Evolutionary conservation across 2,329 filamentous ascomycete species (phyloP), one percentile per base, ranked within the genome.

Genomic region (Penicillium sp.): DNA sequence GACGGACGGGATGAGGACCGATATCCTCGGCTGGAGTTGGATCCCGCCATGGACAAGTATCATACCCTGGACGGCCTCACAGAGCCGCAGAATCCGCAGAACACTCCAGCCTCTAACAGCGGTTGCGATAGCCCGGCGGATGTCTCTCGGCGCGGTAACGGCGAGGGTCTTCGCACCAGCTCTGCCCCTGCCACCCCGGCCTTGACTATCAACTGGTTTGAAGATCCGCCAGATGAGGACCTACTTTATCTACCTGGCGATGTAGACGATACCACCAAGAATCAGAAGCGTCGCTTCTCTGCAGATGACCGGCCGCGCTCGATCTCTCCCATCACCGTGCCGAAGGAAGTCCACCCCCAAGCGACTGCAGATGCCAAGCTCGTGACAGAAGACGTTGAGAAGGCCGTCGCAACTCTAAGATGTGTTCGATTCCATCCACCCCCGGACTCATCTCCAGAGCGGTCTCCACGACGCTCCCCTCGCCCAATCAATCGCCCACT

Each of bases 1-100:
- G 15, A 42, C 12, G 40, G 45, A 29, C 29, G 24, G 33, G 41
- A 33, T 29, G 32, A 49, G 13, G 20, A 35, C 13, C 44, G 18
- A 37, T 52, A 47, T 33, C 51, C 57, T 43, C 56, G 53, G 42
- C 48, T 59, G 3, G 59, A 60, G 35, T 42, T 59, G 15, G 54
- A 61, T 45, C 54, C 46, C 28, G 42, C 45, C n/a, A 28, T 56
- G 44, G 58, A 61, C 46, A 53, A 52, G 18, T 56, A 51, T 29
- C 53, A 58, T 35, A 40, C 43, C 4, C 54, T 59, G 20, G 59
- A 60, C 20, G 49, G 51, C 4, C 42, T 54, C 42, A 12, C 41
- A 15, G 56, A 58, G 28, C 49, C 49, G 2, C 27, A 42, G 37
- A 55, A 53, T 20, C 59, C 58, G 8, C 56, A 56, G 20, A 59